Evolutionary conservation across 371 early-diverging fungal genomes (phyloP).

Genomic region (Conidiobolus incongruus): DNA sequence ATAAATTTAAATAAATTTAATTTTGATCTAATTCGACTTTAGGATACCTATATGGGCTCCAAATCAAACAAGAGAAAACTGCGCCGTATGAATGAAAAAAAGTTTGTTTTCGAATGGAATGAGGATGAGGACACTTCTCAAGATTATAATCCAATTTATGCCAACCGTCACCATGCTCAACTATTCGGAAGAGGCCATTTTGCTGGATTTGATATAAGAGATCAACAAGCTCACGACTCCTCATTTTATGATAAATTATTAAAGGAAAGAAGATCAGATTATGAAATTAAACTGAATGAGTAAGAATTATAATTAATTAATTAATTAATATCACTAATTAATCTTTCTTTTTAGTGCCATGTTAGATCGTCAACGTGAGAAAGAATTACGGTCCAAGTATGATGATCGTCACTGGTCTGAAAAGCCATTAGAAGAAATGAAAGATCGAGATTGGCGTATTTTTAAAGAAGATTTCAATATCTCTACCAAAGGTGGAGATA

Average conservation of each 20-base stretch:
- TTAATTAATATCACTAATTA: background rate
- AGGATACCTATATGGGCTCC: conserved; percentile 73
- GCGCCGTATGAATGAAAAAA: conserved; percentile 69
- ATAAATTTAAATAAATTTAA: background rate
- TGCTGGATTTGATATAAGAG: conserved; percentile 71
- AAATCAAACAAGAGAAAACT: conserved; percentile 47
- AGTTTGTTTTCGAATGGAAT: conserved; percentile 95
- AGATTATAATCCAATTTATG: conserved; percentile 77
- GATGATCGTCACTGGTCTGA: conserved; percentile 90
- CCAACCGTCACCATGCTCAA: conserved; percentile 49
- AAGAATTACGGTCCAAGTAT: conserved; percentile 43
- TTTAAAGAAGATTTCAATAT: conserved; percentile 95
- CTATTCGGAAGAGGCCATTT: conserved; percentile 83
- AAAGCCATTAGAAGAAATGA: conserved; percentile 79
- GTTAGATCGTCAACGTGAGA: conserved; percentile 26
- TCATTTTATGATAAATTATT: conserved; percentile 47
- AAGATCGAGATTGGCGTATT: conserved; percentile 95
- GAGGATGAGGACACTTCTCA: conserved; percentile 83
- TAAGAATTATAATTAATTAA: background rate
- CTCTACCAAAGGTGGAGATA: conserved; percentile 71
- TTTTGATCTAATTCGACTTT: background rate
- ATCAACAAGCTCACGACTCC: conserved; percentile 37
- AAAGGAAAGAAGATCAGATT: conserved; percentile 35
- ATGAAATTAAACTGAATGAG: conserved; percentile 14
- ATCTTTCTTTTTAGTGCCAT: background rate